Conservation (phyloP, 805 yeast genomes). For the Clavispora santaluciae region DNA sequence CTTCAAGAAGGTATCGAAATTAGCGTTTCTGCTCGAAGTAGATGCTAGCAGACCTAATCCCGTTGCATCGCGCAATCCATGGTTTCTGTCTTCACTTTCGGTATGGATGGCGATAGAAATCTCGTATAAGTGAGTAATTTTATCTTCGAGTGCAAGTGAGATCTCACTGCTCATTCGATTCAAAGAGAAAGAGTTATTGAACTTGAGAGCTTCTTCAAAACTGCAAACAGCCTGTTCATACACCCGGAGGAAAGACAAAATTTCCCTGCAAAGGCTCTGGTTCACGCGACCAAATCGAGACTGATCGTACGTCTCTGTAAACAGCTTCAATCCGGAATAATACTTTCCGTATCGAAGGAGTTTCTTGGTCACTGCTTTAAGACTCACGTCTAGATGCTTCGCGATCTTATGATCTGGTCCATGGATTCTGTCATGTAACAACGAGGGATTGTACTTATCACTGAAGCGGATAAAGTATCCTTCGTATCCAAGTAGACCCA, state of each 20-base stretch:
- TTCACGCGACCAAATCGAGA: slow-evolving; percentile 62
- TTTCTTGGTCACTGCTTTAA: slow-evolving; percentile 63
- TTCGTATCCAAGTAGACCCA: slow-evolving; percentile 66
- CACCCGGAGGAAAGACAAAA: slow-evolving; percentile 26
- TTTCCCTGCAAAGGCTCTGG: slow-evolving; percentile 64
- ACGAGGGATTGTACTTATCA: slow-evolving; percentile 50
- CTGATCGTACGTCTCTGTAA: slow-evolving; percentile 55
- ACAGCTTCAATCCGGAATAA: slow-evolving; percentile 53
- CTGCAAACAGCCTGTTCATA: slow-evolving; percentile 30
- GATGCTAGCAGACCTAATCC: slow-evolving; percentile 11
- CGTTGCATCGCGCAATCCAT: slow-evolving; percentile 12
- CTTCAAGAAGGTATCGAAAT: slow-evolving; percentile 28
- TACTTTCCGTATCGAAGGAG: slow-evolving; percentile 60
- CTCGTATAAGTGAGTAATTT: slow-evolving; percentile 53
- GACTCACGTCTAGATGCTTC: slow-evolving; percentile 65
- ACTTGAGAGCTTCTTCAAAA: slow-evolving; percentile 52
- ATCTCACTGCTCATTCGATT: slow-evolving; percentile 46
- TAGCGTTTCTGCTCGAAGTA: slow-evolving; percentile 13
- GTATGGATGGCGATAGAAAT: slow-evolving; percentile 48
- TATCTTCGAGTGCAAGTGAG: slow-evolving; percentile 22
- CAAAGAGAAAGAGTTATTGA: slow-evolving; percentile 50
- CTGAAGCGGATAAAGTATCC: slow-evolving; percentile 73
- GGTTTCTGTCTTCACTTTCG: slow-evolving; percentile 37
- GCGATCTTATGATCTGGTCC: slow-evolving; percentile 79
- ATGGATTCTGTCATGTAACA: slow-evolving; percentile 35